phyloP scores from a whole-genome alignment of 768 basidiomycete genomes.

The Chalciporus pseudorubinellus region DNA sequence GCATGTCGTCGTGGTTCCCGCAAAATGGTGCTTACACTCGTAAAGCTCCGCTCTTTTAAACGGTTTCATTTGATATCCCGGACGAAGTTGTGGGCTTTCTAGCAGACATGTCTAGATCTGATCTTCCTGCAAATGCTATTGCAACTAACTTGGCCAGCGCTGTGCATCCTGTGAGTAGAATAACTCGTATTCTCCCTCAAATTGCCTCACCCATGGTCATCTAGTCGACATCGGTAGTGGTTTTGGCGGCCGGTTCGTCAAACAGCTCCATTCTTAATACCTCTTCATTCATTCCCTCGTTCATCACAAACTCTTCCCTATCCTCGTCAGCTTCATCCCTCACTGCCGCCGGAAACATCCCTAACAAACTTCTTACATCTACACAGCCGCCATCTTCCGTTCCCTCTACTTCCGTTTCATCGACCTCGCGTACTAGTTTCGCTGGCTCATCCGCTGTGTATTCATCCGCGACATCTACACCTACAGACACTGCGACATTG shows the following conservation, averaged over 20 bases:
- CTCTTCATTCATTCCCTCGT: not conserved
- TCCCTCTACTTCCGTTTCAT: not conserved
- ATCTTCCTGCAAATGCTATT: not conserved
- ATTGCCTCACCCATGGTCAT: not conserved
- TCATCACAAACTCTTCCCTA: not conserved
- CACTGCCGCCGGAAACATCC: not conserved
- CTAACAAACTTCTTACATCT: not conserved
- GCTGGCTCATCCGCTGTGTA: not conserved
- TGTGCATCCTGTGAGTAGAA: slow-evolving; percentile 1
- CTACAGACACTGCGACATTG: too few relatives aligned
- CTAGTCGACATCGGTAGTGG: not conserved
- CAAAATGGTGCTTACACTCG: not conserved
- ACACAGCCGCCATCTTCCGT: not conserved
- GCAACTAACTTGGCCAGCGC: not conserved
- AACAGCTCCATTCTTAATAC: not conserved
- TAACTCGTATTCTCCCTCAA: not conserved
- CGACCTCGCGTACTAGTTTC: not conserved
- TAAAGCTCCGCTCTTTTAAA: slow-evolving; percentile 9
- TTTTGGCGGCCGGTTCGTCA: slow-evolving; percentile 1
- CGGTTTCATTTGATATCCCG: not conserved
- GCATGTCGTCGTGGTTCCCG: slow-evolving; percentile 6
- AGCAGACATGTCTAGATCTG: not conserved
- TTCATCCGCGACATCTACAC: not conserved
- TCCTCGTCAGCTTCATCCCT: not conserved
- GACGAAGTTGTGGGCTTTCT: slow-evolving; percentile 1